phyloP scores from a whole-genome alignment of 352 stramenopile species.

The Globisporangium abappressorium region DNA sequence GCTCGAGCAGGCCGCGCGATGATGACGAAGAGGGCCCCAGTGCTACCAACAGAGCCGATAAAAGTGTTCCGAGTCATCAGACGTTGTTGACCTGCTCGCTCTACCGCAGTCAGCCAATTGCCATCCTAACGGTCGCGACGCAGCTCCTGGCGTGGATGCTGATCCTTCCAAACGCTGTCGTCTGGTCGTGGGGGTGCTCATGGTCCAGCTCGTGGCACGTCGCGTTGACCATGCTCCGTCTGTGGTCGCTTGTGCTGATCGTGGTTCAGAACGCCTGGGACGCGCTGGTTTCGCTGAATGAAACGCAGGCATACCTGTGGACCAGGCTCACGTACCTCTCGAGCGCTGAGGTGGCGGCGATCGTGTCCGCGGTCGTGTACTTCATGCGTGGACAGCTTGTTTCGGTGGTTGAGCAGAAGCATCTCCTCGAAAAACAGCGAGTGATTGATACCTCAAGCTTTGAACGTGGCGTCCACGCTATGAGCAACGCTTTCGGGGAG shows the following conservation, averaged over 20 bases:
- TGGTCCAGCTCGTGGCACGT: conserved; percentile 27
- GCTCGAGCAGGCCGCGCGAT: not conserved
- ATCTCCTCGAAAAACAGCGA: not conserved
- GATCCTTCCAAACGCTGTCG: conserved; percentile 39
- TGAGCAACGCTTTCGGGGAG: not conserved
- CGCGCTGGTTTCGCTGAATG: conserved; percentile 26
- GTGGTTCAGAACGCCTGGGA: conserved; percentile 27
- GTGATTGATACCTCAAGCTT: not conserved
- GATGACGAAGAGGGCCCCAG: conserved; percentile 2
- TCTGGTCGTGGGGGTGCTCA: conserved; percentile 36
- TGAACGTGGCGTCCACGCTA: not conserved
- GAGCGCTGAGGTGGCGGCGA: conserved; percentile 27
- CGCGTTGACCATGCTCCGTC: conserved; percentile 29
- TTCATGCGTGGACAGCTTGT: not conserved
- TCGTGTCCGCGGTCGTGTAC: conserved; percentile 10
- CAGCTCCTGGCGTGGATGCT: conserved; percentile 51
- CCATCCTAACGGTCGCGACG: conserved; percentile 23
- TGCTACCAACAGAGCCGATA: conserved; percentile 12
- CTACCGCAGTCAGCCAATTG: conserved; percentile 32
- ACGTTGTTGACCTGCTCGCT: conserved; percentile 36
- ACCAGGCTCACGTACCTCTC: conserved; percentile 29
- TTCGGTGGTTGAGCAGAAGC: conserved; percentile 1
- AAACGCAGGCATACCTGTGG: conserved; percentile 35
- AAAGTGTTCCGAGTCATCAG: conserved; percentile 1
- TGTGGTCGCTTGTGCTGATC: conserved; percentile 33